Percentiles rank a stretch among this genome's conserved stretches.
These are phyloP conservation scores for Chaetomiaceae sp. DNA, from an alignment of 2,329 filamentous ascomycete species.

Conservation along the genomic window DNA sequence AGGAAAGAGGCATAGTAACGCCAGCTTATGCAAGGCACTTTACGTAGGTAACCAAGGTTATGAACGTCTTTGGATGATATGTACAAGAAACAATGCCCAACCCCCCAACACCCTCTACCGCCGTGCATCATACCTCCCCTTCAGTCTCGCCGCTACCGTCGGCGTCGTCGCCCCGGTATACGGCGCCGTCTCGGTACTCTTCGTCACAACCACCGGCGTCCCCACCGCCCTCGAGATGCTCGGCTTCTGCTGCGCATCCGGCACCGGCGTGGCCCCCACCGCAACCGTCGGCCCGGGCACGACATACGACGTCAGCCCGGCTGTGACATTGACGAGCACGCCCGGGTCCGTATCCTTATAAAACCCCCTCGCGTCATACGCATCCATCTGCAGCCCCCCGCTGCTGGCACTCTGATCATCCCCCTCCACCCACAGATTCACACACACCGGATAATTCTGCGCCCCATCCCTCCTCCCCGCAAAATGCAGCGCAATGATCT, in stretches of 20 bases:
- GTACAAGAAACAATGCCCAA: not conserved
- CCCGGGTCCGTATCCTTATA: slow-evolving; percentile 25
- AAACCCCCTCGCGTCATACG: slow-evolving; percentile 20
- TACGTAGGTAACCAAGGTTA: too few species aligned
- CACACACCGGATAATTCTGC: slow-evolving; percentile 30
- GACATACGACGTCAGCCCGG: slow-evolving; percentile 19
- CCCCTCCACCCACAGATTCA: slow-evolving; percentile 27
- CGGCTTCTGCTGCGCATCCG: slow-evolving; percentile 19
- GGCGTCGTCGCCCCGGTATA: slow-evolving; percentile 6
- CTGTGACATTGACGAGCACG: slow-evolving; percentile 23
- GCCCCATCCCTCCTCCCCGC: slow-evolving; percentile 23
- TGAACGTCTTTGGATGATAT: not conserved
- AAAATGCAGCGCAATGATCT: slow-evolving; percentile 38
- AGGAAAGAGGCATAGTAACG: too few species aligned
- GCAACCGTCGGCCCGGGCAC: slow-evolving; percentile 28
- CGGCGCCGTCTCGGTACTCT: slow-evolving; percentile 18
- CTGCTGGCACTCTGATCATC: not conserved
- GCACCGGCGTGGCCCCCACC: slow-evolving; percentile 22
- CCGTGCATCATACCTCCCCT: slow-evolving; percentile 8
- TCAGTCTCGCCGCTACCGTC: not conserved
- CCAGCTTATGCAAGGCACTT: too few species aligned
- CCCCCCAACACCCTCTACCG: not conserved
- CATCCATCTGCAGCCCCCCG: slow-evolving; percentile 11
- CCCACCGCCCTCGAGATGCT: slow-evolving; percentile 18
- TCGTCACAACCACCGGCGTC: slow-evolving; percentile 24